Evolutionary conservation across 2,329 filamentous ascomycete species (phyloP).

Genomic region (Fusarium torulosum): DNA sequence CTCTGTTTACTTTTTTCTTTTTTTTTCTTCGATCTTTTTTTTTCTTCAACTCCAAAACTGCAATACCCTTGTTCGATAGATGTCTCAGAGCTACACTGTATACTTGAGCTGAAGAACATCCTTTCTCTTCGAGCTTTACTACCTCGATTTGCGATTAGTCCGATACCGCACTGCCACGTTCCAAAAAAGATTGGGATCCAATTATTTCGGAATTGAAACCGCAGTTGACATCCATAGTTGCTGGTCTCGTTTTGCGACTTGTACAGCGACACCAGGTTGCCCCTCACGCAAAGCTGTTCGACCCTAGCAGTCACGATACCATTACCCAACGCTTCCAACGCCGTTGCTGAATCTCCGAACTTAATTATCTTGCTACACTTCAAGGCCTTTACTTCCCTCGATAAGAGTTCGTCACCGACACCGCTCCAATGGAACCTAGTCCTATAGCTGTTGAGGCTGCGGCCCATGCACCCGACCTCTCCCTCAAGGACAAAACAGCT

Average conservation of each 20-base stretch:
- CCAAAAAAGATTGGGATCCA: not conserved
- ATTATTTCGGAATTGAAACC: not conserved
- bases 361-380: not conserved
- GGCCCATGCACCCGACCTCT: slow-evolving; percentile 44
- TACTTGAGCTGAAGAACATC: not conserved
- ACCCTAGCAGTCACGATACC: slow-evolving; percentile 13
- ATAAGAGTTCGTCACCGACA: not conserved
- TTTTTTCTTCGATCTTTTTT: not conserved
- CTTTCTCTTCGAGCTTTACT: not conserved
- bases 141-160: not conserved
- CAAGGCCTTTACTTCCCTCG: not conserved
- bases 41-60: not conserved
- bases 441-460: slow-evolving; percentile 49
- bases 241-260: slow-evolving; percentile 8
- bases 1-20: not conserved
- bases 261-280: slow-evolving; percentile 10
- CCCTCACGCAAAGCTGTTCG: slow-evolving; percentile 17
- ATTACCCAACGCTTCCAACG: not conserved
- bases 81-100: slow-evolving; percentile 1
- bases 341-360: not conserved
- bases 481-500: slow-evolving; percentile 56
- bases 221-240: not conserved
- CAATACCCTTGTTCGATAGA: slow-evolving; percentile 4
- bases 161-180: not conserved
- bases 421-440: slow-evolving; percentile 49